Evolutionary conservation across 2,329 filamentous ascomycete species (phyloP).

Genomic region (Gnomoniopsis smithogilvyi): DNA sequence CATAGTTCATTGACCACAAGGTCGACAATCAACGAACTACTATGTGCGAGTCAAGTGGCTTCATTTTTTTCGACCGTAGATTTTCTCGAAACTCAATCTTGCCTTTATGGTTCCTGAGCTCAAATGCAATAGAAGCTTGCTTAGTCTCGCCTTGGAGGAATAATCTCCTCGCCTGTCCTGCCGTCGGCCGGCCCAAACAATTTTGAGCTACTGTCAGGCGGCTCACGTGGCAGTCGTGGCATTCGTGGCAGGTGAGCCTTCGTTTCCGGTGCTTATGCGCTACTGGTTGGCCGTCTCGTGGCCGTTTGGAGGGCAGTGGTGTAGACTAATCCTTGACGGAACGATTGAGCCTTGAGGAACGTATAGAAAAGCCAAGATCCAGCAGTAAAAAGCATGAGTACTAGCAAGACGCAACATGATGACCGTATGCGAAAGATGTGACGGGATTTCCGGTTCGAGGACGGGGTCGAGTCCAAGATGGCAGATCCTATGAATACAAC

Average conservation of each 20-base stretch:
- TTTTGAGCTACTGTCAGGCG: too few species aligned
- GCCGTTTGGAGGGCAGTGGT: neutral
- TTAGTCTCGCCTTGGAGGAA: too few species aligned
- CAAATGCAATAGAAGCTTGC: too few species aligned
- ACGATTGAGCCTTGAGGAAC: too few species aligned
- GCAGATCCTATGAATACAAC: neutral
- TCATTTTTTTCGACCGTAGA: neutral
- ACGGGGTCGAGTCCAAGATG: neutral
- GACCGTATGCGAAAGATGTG: slow-evolving; percentile 2
- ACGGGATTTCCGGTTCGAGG: neutral
- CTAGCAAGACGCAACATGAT: neutral
- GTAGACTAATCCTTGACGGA: neutral
- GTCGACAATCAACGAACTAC: neutral
- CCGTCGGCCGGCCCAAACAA: too few species aligned
- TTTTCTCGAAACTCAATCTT: neutral
- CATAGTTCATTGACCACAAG: neutral
- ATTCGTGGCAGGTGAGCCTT: neutral
- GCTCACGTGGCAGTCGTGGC: too few species aligned
- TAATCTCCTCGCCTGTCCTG: too few species aligned
- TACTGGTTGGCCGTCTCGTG: neutral
- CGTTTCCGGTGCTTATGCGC: neutral
- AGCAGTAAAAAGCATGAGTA: neutral
- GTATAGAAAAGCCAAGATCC: neutral
- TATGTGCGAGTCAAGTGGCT: neutral
- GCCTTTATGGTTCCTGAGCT: too few species aligned